phyloP scores from a whole-genome alignment of 345 rosid genomes.

The Lepidium didymum region DNA sequence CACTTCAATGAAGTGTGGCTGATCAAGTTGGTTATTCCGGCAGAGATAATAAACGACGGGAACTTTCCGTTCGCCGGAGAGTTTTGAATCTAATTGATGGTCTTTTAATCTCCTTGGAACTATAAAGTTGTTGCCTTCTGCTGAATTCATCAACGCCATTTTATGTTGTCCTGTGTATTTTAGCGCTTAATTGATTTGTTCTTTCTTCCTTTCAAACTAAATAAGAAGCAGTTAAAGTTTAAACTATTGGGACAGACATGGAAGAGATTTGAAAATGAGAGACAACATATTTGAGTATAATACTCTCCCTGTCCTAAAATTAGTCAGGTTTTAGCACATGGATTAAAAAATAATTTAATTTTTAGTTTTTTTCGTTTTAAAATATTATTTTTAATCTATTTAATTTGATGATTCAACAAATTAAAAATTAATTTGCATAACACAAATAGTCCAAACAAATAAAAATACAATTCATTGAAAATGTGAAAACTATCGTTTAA shows the following conservation, averaged over 20 bases:
- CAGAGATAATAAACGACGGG: conserved; percentile 73
- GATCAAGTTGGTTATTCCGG: conserved; percentile 72
- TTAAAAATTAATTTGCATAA: too few species aligned
- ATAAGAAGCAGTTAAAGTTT: neutral
- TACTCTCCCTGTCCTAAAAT: too few species aligned
- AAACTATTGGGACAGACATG: neutral
- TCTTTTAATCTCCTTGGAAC: conserved; percentile 28
- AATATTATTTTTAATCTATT: too few species aligned
- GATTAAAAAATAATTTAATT: too few species aligned
- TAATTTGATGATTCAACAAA: too few species aligned
- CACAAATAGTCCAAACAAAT: too few species aligned
- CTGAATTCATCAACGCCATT: conserved; percentile 42
- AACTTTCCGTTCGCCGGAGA: conserved; percentile 30
- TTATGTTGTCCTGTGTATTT: neutral
- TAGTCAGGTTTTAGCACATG: too few species aligned
- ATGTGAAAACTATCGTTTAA: too few species aligned
- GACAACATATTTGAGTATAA: neutral
- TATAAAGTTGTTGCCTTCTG: conserved; percentile 22
- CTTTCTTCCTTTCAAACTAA: neutral
- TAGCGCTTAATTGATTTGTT: neutral
- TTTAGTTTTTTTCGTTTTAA: too few species aligned
- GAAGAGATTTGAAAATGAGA: neutral
- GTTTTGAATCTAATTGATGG: conserved; percentile 34
- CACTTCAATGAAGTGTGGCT: conserved; percentile 87
- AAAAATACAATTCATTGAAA: too few species aligned